Percentiles rank a stretch among this genome's conserved stretches.
Conservation (phyloP, 164 flowering plant species). For the Chimonanthus salicifolius region DNA sequence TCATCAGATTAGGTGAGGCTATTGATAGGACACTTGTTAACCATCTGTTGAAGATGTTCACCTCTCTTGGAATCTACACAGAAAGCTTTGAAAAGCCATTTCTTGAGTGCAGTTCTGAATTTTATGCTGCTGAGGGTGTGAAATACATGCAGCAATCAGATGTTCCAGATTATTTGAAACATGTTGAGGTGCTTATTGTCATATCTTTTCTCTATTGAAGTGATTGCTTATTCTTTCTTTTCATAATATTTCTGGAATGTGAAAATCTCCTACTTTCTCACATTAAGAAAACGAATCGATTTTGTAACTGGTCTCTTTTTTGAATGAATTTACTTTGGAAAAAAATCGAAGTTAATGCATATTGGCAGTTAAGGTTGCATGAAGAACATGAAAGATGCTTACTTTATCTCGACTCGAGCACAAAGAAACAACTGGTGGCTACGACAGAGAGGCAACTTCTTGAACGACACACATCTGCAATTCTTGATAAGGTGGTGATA, state of each 20-base stretch:
- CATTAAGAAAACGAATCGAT: not conserved
- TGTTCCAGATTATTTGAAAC: slow-evolving; percentile 94
- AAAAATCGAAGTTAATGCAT: slow-evolving; percentile 7
- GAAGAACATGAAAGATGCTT: slow-evolving; percentile 96
- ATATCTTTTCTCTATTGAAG: slow-evolving; percentile 4
- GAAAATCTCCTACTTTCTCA: not conserved
- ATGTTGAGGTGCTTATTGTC: slow-evolving; percentile 73
- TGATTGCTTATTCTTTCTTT: not conserved
- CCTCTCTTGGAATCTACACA: slow-evolving; percentile 84
- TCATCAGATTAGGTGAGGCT: slow-evolving; percentile 84
- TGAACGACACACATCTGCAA: slow-evolving; percentile 74
- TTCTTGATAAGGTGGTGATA: slow-evolving; percentile 76
- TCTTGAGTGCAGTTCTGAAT: slow-evolving; percentile 87
- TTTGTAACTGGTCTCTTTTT: not conserved
- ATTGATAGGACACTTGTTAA: slow-evolving; percentile 84
- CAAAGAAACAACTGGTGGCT: slow-evolving; percentile 78
- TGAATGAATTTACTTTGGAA: not conserved
- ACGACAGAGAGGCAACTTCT: slow-evolving; percentile 90
- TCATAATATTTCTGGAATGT: not conserved
- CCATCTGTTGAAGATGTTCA: slow-evolving; percentile 98
- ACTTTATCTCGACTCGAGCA: slow-evolving; percentile 72
- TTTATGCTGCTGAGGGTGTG: slow-evolving; percentile 96
- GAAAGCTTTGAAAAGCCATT: slow-evolving; percentile 98
- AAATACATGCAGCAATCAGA: slow-evolving; percentile 97
- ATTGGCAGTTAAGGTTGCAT: slow-evolving; percentile 78